Base-by-base conservation (phyloP, 1,284 basidiomycete species). In the Trichosporon faecale region DNA sequence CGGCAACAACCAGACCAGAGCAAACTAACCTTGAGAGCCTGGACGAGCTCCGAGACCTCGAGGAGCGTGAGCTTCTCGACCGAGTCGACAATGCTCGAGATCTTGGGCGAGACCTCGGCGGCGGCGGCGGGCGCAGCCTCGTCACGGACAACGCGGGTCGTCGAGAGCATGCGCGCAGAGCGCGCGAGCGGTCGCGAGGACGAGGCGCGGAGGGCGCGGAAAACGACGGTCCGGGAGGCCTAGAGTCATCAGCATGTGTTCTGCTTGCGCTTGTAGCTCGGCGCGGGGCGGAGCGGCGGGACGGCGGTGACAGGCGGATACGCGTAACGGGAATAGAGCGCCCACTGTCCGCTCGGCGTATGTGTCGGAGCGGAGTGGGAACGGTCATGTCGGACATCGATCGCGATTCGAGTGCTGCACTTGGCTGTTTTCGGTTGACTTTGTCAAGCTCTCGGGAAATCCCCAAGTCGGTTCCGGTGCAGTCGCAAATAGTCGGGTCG, bases 11-110 rank as follows among this genome's bases (percentile, higher is more conserved):
- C 40, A 44, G 11, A 5, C 40, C 40, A 44, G 11, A 44, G n/a
- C 23, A 69, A 84, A 80, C 84, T 55, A 70, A 92, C 95, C 89
- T 99, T 99, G 78, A 99, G 87, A 57, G 91, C 86, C 8, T 91
- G 85, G 49, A 99, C 95, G 69, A 99, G 88, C 86, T 99, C 95
- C n/a, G 97, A 91, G 6, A 97, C 97, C 84, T 99, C 96, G 71
- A 99, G 86, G 65, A 99, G 87, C 23, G 94, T 95, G 74, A 99
- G 84, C 44, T 88, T 86, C 29, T 95, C 93, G 76, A 99, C 98
- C 83, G 94, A 91, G 82, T 99, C 94, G 29, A 99, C 97, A 76
- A 99, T 91, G 69, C 88, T 88, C 68, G 85, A 86, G 75, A 99
- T 88, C 80, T 89, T 91, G 27, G 93, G 77, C 46, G 78, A 79